Conservation (phyloP, 805 yeast species). For the Wickerhamiella kazuoi region DNA sequence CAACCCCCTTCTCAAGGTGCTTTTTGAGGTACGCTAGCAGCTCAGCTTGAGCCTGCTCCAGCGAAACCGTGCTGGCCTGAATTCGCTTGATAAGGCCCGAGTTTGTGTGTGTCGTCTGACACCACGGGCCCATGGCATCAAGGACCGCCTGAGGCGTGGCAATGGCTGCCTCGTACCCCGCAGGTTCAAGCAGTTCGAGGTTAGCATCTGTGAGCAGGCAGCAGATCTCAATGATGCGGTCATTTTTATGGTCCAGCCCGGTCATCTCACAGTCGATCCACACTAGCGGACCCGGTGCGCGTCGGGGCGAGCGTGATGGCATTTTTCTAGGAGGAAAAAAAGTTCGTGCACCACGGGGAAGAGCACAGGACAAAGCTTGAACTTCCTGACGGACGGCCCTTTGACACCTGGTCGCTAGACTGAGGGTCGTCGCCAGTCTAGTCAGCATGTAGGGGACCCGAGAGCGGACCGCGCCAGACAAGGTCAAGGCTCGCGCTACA, state of each 20-base stretch:
- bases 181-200: constrained; percentile 43
- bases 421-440: no score
- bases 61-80: constrained; percentile 33
- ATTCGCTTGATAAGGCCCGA: constrained; percentile 65
- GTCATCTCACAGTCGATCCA: constrained; percentile 99
- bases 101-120: constrained; percentile 58
- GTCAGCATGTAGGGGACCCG: no score
- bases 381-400: no score
- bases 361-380: no score
- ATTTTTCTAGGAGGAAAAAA: no score
- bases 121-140: constrained; percentile 78
- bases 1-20: constrained; percentile 25
- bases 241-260: constrained; percentile 66
- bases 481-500: no score
- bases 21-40: constrained; percentile 41
- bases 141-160: constrained; percentile 45
- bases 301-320: no score
- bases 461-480: no score
- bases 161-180: constrained; percentile 68
- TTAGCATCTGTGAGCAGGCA: constrained; percentile 78
- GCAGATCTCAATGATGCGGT: constrained; percentile 79
- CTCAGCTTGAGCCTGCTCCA: constrained; percentile 46
- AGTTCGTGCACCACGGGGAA: no score
- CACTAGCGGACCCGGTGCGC: constrained; percentile 36
- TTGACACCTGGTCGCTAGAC: no score